Evolutionary conservation across 2,329 filamentous ascomycete genomes (phyloP).

Genomic region (Fusarium siculi): DNA sequence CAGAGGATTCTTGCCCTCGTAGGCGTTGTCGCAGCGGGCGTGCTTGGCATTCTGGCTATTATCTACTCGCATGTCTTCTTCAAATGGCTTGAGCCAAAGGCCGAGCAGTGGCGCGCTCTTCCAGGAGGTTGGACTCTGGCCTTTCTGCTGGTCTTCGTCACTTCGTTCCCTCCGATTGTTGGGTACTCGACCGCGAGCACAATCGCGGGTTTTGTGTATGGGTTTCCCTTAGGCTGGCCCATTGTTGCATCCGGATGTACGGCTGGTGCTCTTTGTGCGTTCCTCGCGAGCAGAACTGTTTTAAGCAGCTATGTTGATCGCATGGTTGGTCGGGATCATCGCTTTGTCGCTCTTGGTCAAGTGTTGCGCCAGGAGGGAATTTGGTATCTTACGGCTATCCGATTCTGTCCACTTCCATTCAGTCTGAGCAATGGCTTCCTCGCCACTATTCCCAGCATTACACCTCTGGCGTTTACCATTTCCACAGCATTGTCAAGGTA

Average conservation of each 20-base stretch:
- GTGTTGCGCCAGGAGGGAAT: conserved; percentile 92
- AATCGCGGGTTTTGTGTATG: conserved; percentile 65
- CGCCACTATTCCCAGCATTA: conserved; percentile 90
- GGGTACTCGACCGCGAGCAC: conserved; percentile 81
- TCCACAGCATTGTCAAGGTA: conserved; percentile 82
- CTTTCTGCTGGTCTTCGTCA: conserved; percentile 78
- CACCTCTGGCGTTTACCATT: conserved; percentile 77
- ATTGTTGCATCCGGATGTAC: conserved; percentile 84
- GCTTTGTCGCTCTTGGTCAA: conserved; percentile 88
- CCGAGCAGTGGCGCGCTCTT: conserved; percentile 80
- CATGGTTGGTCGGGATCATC: conserved; percentile 82
- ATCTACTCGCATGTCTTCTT: conserved; percentile 86
- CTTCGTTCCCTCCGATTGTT: conserved; percentile 87
- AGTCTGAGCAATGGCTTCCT: conserved; percentile 94
- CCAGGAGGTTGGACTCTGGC: conserved; percentile 79
- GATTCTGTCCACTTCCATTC: conserved; percentile 92
- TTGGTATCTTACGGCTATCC: conserved; percentile 88
- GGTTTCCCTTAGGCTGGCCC: conserved; percentile 76
- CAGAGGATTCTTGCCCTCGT: conserved; percentile 70
- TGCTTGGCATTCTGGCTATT: conserved; percentile 74
- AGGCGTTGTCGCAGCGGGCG: conserved; percentile 60
- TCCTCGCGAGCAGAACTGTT: conserved; percentile 82
- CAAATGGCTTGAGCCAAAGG: conserved; percentile 75
- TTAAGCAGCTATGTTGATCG: conserved; percentile 82
- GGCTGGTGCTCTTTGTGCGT: conserved; percentile 80